Evolutionary conservation across 2,329 filamentous ascomycete genomes (phyloP).

Genomic region (Clarireedia monteithiana): DNA sequence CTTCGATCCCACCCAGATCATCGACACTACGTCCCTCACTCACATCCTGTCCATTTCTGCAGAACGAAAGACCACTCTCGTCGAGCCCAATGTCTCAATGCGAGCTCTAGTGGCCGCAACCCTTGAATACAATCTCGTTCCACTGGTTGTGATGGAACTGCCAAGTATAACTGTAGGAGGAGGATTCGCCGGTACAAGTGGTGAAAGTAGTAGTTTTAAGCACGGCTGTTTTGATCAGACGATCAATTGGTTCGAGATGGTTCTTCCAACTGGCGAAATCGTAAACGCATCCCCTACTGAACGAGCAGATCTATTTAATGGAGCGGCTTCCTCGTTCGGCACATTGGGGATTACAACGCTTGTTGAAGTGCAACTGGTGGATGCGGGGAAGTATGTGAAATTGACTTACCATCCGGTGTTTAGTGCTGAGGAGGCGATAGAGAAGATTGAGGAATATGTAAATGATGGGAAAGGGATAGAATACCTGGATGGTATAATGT

Average conservation of each 20-base stretch:
- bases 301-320: constrained; percentile 46
- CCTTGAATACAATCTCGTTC: constrained; percentile 36
- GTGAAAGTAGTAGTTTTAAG: constrained; percentile 58
- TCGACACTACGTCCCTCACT: constrained; percentile 41
- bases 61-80: constrained; percentile 37
- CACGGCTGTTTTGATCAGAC: constrained; percentile 59
- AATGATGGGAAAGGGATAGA: constrained; percentile 31
- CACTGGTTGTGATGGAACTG: constrained; percentile 62
- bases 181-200: constrained; percentile 56
- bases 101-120: constrained; percentile 47
- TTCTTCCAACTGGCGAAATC: constrained; percentile 49
- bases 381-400: constrained; percentile 45
- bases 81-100: constrained; percentile 65
- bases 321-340: constrained; percentile 50
- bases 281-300: constrained; percentile 39
- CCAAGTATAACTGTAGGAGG: constrained; percentile 62
- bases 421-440: constrained; percentile 35
- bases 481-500: constrained; percentile 54
- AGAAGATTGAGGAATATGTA: constrained; percentile 29
- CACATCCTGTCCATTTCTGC: constrained; percentile 38
- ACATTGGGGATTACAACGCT: constrained; percentile 51
- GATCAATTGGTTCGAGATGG: constrained; percentile 53
- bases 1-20: constrained; percentile 17
- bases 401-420: constrained; percentile 42
- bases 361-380: constrained; percentile 46